Evolutionary conservation across 2,329 filamentous ascomycete species (phyloP), one percentile per base, ranked within the genome.

Genomic region (Pseudopyrenochaeta lycopersici): DNA sequence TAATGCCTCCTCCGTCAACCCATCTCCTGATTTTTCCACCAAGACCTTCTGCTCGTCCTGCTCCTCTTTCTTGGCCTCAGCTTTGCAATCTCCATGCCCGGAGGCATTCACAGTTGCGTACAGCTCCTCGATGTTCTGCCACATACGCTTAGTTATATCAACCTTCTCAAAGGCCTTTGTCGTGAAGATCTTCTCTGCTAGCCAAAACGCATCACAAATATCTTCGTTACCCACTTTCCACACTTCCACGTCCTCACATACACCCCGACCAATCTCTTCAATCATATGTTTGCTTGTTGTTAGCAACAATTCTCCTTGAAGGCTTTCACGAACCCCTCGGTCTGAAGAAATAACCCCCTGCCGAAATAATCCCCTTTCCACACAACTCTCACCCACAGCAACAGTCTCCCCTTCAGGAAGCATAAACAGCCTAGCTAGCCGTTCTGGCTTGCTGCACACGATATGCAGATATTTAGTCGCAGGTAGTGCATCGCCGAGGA

Each of bases 351-450:
- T 41, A n/a, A 35, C 49, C 33, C 58, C 57, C 6, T 17, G 42
- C 18, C 47, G 40, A n/a, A 52, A 63, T 32, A 63, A 31, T 7
- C 50, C 50, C 17, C 18, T 45, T 42, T 61, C 57, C 20, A 51
- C 45, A 46, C 58, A 60, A 15, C 49, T 50, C 41, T 52, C 33
- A 3, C 60, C 60, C n/a, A 56, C 46, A 23, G 47, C 38, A 10
- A 63, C 48, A 10, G 54, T 48, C n/a, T 60, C 60, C 15, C 38
- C 48, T 21, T 61, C 60, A 11, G 59, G 58, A 7, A 49, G 36
- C 54, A 58, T 58, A 17, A 55, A 59, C 7, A 61, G 48, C 50
- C 60, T 48, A 4, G 51, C 54, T 9, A 61, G 43, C 3, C 58
- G 47, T 39, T 49, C 39, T 2, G 58, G 52, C 42, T 49, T 10